A percentile compares a stretch with the other conserved stretches of the same genome.
These are phyloP conservation scores for Amanita pseudoporphyria DNA, from an alignment of 768 basidiomycete species.

Conservation along the genomic window DNA sequence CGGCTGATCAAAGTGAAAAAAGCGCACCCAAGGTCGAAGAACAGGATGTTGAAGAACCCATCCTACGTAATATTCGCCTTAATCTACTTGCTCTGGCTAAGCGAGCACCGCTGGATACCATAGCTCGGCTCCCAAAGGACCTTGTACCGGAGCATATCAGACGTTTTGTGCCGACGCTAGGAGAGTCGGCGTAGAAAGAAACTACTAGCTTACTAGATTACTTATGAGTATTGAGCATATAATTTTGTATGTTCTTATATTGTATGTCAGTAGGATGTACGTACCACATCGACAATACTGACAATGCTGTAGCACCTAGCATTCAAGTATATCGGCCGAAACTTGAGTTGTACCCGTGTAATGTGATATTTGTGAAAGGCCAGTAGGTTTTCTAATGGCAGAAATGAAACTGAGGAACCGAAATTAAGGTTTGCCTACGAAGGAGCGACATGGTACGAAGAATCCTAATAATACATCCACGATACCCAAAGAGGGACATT, in stretches of 20 bases:
- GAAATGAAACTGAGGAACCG: too few relatives aligned
- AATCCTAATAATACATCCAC: too few relatives aligned
- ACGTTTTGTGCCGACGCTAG: constrained; percentile 49
- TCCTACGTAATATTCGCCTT: constrained; percentile 49
- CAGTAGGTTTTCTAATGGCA: too few relatives aligned
- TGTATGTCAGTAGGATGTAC: background rate
- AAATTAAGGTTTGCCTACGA: too few relatives aligned
- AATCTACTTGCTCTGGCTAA: constrained; percentile 73
- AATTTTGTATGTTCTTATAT: background rate
- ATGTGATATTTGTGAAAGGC: too few relatives aligned
- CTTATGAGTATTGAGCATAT: background rate
- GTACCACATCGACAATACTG: too few relatives aligned
- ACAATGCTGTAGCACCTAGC: too few relatives aligned
- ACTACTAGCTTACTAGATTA: background rate
- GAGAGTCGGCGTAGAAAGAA: constrained; percentile 13
- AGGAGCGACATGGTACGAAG: too few relatives aligned
- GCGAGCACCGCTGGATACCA: constrained; percentile 64
- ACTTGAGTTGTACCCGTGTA: too few relatives aligned
- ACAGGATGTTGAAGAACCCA: constrained; percentile 32
- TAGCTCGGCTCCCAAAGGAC: constrained; percentile 52
- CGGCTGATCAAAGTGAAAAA: background rate
- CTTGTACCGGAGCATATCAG: constrained; percentile 60
- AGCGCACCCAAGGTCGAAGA: background rate
- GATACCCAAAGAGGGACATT: too few relatives aligned
- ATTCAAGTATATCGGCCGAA: too few relatives aligned